Conservation (phyloP, 2,329 filamentous ascomycete genomes). For the Pseudohalonectria lignicola region DNA sequence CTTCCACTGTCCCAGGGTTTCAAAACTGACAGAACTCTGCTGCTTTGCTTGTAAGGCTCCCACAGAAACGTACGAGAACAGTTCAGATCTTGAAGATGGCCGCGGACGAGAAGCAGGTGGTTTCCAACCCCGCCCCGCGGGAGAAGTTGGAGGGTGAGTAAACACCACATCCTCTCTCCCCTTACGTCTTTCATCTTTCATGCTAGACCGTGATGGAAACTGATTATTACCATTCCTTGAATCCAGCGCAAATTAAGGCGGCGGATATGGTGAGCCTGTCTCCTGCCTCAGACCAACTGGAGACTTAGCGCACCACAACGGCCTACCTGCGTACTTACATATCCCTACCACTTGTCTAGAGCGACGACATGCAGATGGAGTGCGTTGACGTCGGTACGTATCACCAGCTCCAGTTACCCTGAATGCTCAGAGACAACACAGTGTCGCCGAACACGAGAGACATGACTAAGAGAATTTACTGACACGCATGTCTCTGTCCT, state of each 20-base stretch:
- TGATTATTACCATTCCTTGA: too few relatives aligned
- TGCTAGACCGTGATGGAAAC: too few relatives aligned
- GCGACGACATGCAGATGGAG: conserved; percentile 94
- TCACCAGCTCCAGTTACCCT: too few relatives aligned
- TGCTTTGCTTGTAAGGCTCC: too few relatives aligned
- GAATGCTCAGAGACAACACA: neutral
- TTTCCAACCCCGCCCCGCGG: conserved; percentile 24
- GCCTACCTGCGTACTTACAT: neutral
- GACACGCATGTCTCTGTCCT: neutral
- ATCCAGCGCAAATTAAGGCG: conserved; percentile 86
- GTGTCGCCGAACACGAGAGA: conserved; percentile 8
- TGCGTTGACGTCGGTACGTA: conserved; percentile 87
- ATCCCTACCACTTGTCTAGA: conserved; percentile 43
- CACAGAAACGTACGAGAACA: too few relatives aligned
- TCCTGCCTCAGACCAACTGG: neutral
- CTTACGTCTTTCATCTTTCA: too few relatives aligned
- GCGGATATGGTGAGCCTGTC: conserved; percentile 76
- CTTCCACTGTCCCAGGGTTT: too few relatives aligned
- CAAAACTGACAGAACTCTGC: too few relatives aligned
- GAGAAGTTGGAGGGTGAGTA: conserved; percentile 67
- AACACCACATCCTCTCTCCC: too few relatives aligned
- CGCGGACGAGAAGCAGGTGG: neutral
- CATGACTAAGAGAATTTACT: neutral
- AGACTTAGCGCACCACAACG: neutral
- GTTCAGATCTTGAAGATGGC: conserved; percentile 3